These are phyloP conservation scores for Diaporthe citri DNA, from an alignment of 2,329 filamentous ascomycete species.

Conservation along the genomic window DNA sequence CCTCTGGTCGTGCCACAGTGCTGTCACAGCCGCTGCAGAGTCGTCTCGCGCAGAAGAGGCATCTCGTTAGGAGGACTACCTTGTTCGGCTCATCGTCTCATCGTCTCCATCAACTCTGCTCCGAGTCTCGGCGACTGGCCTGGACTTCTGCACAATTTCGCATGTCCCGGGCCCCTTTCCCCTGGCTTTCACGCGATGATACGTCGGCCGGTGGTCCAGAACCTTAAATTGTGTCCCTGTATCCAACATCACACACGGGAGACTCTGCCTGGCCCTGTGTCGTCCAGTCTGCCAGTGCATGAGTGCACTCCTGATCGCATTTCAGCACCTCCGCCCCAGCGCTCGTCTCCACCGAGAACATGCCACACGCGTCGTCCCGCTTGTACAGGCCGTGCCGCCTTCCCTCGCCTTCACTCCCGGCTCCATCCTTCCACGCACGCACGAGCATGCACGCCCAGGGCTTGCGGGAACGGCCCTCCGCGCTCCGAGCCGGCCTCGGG, in stretches of 20 bases:
- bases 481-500: slow-evolving; percentile 27
- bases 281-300: background rate
- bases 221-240: slow-evolving; percentile 22
- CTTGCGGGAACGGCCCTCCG: slow-evolving; percentile 11
- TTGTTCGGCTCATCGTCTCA: slow-evolving; percentile 14
- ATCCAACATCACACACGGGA: background rate
- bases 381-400: background rate
- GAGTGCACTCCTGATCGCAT: background rate
- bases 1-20: background rate
- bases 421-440: slow-evolving; percentile 2
- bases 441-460: slow-evolving; percentile 7
- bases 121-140: background rate
- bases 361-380: slow-evolving; percentile 12
- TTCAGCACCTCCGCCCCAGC: background rate
- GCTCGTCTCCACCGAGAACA: slow-evolving; percentile 3
- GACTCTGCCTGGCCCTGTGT: background rate
- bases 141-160: slow-evolving; percentile 11
- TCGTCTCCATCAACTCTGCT: background rate
- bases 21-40: background rate
- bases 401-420: background rate
- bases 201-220: slow-evolving; percentile 23
- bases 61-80: background rate
- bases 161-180: slow-evolving; percentile 18
- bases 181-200: slow-evolving; percentile 27
- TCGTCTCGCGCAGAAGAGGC: background rate